Evolutionary conservation across 208 protist genomes (phyloP).

Genomic region (Leishmania lainsoni): DNA sequence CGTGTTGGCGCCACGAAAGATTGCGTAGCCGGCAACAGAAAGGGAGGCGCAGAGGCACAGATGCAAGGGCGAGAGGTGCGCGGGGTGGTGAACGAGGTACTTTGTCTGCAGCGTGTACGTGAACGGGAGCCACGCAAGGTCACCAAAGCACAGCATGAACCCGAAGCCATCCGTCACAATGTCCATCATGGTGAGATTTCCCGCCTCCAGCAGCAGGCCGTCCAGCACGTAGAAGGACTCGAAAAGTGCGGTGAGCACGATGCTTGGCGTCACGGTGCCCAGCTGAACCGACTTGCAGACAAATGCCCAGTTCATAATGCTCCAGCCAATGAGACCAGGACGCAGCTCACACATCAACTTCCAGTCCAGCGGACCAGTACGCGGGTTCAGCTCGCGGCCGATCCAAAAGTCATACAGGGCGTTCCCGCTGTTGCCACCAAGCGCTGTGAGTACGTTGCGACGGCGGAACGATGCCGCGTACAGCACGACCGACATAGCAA

Average conservation of each 20-base stretch:
- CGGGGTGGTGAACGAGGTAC: constrained; percentile 83
- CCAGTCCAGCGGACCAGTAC: constrained; percentile 92
- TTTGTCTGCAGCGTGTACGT: constrained; percentile 95
- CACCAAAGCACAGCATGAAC: constrained; percentile 96
- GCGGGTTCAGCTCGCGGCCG: constrained; percentile 95
- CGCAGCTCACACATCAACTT: constrained; percentile 97
- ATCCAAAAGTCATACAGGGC: constrained; percentile 96
- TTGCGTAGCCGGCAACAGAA: constrained; percentile 61
- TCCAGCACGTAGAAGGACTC: constrained; percentile 95
- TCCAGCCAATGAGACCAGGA: constrained; percentile 96
- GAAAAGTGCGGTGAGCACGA: constrained; percentile 85
- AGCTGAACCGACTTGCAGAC: constrained; percentile 63
- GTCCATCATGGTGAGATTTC: constrained; percentile 96
- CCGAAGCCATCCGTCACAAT: constrained; percentile 96
- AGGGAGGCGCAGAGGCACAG: constrained; percentile 48
- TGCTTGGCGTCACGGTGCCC: constrained; percentile 81
- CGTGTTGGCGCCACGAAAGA: constrained; percentile 87
- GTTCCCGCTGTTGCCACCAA: constrained; percentile 87
- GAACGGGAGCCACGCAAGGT: constrained; percentile 95
- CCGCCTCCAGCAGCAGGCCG: constrained; percentile 90
- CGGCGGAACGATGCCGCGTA: constrained; percentile 74
- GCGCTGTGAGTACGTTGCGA: constrained; percentile 58
- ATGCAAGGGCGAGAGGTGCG: constrained; percentile 44
- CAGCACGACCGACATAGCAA: constrained; percentile 62
- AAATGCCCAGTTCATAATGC: constrained; percentile 92